Evolutionary conservation across 306 rosid genomes (phyloP).

Genomic region (Quercus gilva): DNA sequence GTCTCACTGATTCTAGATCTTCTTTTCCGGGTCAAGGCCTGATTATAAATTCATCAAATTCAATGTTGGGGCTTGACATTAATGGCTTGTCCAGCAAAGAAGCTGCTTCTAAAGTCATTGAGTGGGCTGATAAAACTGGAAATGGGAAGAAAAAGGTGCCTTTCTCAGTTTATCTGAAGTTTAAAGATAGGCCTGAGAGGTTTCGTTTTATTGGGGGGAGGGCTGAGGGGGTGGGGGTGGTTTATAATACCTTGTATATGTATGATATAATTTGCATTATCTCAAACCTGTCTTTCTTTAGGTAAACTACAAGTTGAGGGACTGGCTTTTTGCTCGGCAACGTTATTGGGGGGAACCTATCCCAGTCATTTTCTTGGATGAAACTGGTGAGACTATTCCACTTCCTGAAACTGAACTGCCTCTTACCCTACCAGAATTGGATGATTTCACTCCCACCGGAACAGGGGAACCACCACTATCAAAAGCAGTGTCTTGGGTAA

Average conservation of each 20-base stretch:
- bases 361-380: conserved; percentile 85
- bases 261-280: conserved; percentile 19
- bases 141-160: conserved; percentile 85
- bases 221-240: not conserved
- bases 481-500: conserved; percentile 87
- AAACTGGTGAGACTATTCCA: conserved; percentile 65
- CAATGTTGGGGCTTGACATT: conserved; percentile 60
- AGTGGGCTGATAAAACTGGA: conserved; percentile 85
- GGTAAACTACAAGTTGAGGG: conserved; percentile 97
- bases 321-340: conserved; percentile 99
- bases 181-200: conserved; percentile 2
- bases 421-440: conserved; percentile 86
- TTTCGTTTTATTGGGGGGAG: not conserved
- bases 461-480: conserved; percentile 95
- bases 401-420: conserved; percentile 79
- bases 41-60: conserved; percentile 62
- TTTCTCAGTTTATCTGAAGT: conserved; percentile 21
- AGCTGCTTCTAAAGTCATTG: conserved; percentile 69
- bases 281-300: conserved; percentile 29
- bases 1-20: conserved; percentile 42
- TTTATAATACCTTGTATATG: not conserved
- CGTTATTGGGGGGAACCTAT: conserved; percentile 99
- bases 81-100: conserved; percentile 77
- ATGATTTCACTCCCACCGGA: conserved; percentile 94
- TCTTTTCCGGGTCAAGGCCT: conserved; percentile 79